Evolutionary conservation across 2,329 filamentous ascomycete species (phyloP), one percentile per base, ranked within the genome.

Genomic region (Stachybotrys chlorohalonatus): DNA sequence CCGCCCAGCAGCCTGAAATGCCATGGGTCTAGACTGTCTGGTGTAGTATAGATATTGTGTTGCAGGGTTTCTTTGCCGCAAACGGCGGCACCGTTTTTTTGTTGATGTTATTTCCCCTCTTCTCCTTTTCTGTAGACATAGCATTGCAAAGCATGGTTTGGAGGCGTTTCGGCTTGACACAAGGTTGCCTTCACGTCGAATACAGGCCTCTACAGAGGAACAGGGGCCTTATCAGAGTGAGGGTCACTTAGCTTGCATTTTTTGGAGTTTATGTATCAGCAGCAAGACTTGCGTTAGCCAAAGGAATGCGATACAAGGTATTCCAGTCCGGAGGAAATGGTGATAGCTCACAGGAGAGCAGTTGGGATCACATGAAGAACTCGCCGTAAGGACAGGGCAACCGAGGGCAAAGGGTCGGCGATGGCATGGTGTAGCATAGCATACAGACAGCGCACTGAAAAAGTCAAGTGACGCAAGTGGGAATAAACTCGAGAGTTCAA

Each of bases 61-160:
- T 24, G 24, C 24, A 24, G 24, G 24, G 24, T 2, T 24, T 24
- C 24, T 13, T 58, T 50, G 15, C n/a, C 31, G 7, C 15, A 42
- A 9, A 42, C 8, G 8, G 3, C 2, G 36, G 36, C 36, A 9
- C 36, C 36, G 13, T 2, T 42, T 42, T 54, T 45, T 32, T 57
- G 39, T 59, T 52, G 15, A 49, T 52, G 49, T 52, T 51, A n/a
- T 16, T 13, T 31, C 30, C 32, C 47, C 11, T 8, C 13, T 42
- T 42, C 13, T 42, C 6, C 8, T 9, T 9, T 45, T 47, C 46
- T 51, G 54, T 55, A 57, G 51, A 56, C 30, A 24, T 53, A 31
- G 53, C 55, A 56, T 56, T 58, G 54, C 55, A 55, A 46, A 56
- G 59, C 59, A 59, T 56, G 47, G 56, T 52, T 53, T 53, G 52